Conservation (phyloP, 495 filamentous ascomycete genomes). For the Mytilinidion resinicola region DNA sequence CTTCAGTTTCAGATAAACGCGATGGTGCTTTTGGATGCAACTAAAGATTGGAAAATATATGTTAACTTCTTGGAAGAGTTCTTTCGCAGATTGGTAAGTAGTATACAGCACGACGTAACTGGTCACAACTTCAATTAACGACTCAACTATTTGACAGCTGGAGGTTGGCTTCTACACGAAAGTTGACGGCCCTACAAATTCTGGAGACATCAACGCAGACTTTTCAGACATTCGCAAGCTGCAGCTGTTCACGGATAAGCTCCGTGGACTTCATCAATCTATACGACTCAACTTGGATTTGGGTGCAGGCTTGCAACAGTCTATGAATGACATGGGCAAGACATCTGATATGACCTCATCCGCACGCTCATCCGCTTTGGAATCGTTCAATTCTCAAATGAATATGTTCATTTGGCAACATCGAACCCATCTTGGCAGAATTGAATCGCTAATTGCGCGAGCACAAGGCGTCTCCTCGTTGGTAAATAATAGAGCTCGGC, state of each 20-base stretch:
- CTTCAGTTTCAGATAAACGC: neutral
- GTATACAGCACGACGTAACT: neutral
- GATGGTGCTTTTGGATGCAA: neutral
- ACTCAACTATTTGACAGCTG: neutral
- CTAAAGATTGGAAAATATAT: neutral
- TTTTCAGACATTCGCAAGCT: neutral
- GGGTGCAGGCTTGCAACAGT: neutral
- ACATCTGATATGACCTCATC: neutral
- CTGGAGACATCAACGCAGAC: neutral
- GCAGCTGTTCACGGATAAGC: neutral
- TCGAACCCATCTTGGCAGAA: neutral
- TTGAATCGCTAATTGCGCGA: neutral
- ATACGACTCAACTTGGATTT: neutral
- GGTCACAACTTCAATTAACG: no score
- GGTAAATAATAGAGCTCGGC: neutral
- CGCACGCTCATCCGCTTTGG: neutral
- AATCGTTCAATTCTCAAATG: neutral
- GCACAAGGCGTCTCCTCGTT: neutral
- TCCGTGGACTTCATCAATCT: neutral
- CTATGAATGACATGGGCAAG: neutral
- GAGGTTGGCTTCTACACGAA: neutral
- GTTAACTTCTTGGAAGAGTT: neutral
- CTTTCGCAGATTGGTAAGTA: neutral
- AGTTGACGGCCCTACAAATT: neutral
- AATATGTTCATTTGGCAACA: neutral